These are phyloP conservation scores for Pseudozyma pruni DNA, from an alignment of 1,284 basidiomycete species.

Conservation along the genomic window DNA sequence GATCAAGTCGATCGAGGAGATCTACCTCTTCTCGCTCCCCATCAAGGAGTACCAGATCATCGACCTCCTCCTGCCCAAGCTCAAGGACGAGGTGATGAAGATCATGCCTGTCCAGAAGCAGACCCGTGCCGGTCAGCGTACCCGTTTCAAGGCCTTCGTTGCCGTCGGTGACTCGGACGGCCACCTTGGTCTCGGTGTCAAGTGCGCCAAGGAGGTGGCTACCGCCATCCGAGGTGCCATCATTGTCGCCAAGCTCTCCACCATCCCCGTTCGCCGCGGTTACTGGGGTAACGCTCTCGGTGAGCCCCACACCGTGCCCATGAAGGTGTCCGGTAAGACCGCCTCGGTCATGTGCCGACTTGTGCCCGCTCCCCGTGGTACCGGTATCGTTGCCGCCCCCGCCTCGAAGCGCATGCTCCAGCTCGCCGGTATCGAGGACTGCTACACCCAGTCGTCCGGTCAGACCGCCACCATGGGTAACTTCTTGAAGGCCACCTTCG, in stretches of 20 bases:
- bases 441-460: slow-evolving; percentile 95
- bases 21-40: slow-evolving; percentile 99
- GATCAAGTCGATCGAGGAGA: slow-evolving; percentile 99
- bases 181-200: slow-evolving; percentile 98
- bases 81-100: slow-evolving; percentile 93
- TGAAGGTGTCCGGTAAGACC: slow-evolving; percentile 96
- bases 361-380: slow-evolving; percentile 96
- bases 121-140: slow-evolving; percentile 99
- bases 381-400: slow-evolving; percentile 98
- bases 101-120: slow-evolving; percentile 99
- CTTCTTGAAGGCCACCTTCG: slow-evolving; percentile 99
- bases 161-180: slow-evolving; percentile 96
- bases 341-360: slow-evolving; percentile 99
- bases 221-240: slow-evolving; percentile 99
- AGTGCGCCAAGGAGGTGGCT: slow-evolving; percentile 99
- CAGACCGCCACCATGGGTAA: slow-evolving; percentile 99
- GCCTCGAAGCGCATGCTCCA: slow-evolving; percentile 96
- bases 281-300: slow-evolving; percentile 89
- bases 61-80: slow-evolving; percentile 67
- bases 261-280: slow-evolving; percentile 95
- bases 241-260: slow-evolving; percentile 93
- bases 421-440: slow-evolving; percentile 94
- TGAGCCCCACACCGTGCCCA: slow-evolving; percentile 99
- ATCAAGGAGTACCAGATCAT: slow-evolving; percentile 68
- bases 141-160: slow-evolving; percentile 99